Conservation (phyloP, 805 yeast species). For the Metschnikowia sp. region DNA sequence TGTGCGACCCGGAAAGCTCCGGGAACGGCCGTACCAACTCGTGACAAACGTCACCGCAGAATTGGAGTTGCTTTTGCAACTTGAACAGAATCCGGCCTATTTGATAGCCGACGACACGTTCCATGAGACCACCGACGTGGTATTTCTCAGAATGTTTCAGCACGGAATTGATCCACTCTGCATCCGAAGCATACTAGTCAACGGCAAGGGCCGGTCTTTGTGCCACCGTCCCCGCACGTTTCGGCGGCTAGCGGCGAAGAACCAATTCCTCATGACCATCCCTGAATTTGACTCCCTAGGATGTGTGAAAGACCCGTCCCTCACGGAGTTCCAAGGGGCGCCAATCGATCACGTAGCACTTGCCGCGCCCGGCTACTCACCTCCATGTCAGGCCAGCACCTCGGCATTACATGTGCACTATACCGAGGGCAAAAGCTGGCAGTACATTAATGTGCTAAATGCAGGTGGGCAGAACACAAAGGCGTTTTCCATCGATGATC, state of each 20-base stretch:
- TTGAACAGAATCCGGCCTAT: slow-evolving; percentile 24
- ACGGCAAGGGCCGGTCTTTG: slow-evolving; percentile 28
- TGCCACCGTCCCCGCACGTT: slow-evolving; percentile 19
- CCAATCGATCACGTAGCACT: slow-evolving; percentile 18
- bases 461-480: slow-evolving; percentile 35
- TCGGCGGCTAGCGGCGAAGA: slow-evolving; percentile 15
- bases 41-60: slow-evolving; percentile 22
- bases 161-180: slow-evolving; percentile 35
- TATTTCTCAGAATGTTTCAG: slow-evolving; percentile 32
- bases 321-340: slow-evolving; percentile 11
- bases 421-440: slow-evolving; percentile 22
- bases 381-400: slow-evolving; percentile 20
- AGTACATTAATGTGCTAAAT: slow-evolving; percentile 28
- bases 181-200: slow-evolving; percentile 26
- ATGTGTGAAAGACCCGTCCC: slow-evolving; percentile 18
- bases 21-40: slow-evolving; percentile 31
- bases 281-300: slow-evolving; percentile 22
- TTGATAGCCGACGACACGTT: slow-evolving; percentile 41
- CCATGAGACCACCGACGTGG: slow-evolving; percentile 30
- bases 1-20: slow-evolving; percentile 31
- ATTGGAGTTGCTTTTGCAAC: slow-evolving; percentile 23
- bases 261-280: slow-evolving; percentile 8
- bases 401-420: slow-evolving; percentile 19
- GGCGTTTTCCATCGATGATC: slow-evolving; percentile 32
- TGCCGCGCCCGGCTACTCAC: slow-evolving; percentile 25